Evolutionary conservation across 768 basidiomycete species (phyloP), one percentile per base, ranked within the genome.

Genomic region (Lactifluus hygrophoroides): DNA sequence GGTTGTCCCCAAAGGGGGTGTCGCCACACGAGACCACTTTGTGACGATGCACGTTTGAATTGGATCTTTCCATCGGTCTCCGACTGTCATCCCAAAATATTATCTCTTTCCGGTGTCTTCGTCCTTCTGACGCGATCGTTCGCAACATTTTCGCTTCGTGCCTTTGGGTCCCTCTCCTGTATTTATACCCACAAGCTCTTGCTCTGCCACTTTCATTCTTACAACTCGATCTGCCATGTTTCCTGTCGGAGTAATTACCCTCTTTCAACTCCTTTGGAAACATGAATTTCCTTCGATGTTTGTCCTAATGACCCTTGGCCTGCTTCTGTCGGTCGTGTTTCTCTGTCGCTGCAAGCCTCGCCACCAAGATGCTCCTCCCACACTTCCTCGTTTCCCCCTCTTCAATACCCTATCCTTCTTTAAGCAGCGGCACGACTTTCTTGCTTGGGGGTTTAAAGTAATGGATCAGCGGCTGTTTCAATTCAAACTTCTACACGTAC

Each of bases 401-500:
- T 76, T 80, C 65, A 76, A 80, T 62, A 83, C 85, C 54, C 67
- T 73, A 30, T 81, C 85, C 16, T 90, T 90, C 76, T 88, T 88
- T 69, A 80, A 78, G 46, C 73, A 71, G 64, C 78, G 86, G 53
- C 83, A 82, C 66, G 86, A 88, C 66, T 90, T 90, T 69, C 67
- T 90, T 59, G 83, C 81, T 66, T 80, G 82, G 74, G 86, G 82
- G 14, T 87, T 88, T 69, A 77, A 80, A 59, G 79, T 78, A 51
- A 85, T 85, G 27, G 85, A 84, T 3, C 77, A 84, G 62, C 76
- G 76, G 56, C 66, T 84, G 40, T 90, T 85, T 66, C 82, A 84
- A 72, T 88, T 90, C 73, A 77, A 80, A 37, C 75, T 90, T 64
- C 71, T 88, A 63, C 75, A 75, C 54, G 88, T 88, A 69, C 62